phyloP scores from a whole-genome alignment of 1,284 basidiomycete genomes.

The Violaceomyces palustris region DNA sequence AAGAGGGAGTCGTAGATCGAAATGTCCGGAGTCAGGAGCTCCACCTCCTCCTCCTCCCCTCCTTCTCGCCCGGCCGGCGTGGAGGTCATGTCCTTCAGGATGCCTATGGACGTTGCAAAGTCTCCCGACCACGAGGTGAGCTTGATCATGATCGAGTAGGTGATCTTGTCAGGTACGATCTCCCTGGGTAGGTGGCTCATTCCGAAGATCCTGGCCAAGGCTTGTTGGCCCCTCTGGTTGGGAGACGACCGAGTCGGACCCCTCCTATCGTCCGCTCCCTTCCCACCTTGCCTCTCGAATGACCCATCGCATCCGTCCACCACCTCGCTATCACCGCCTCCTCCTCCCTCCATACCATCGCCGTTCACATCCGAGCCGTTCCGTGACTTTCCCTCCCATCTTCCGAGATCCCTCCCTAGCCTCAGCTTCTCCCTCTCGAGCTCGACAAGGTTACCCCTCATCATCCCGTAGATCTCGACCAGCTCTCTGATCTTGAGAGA shows the following conservation, averaged over 20 bases:
- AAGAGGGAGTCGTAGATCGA: constrained; percentile 28
- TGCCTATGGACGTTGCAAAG: constrained; percentile 16
- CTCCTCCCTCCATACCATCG: too few relatives aligned
- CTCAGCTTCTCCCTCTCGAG: constrained; percentile 8
- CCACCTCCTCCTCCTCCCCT: too few relatives aligned
- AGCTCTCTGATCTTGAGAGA: constrained; percentile 6
- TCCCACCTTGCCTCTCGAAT: too few relatives aligned
- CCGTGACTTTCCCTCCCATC: too few relatives aligned
- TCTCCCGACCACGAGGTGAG: constrained; percentile 12
- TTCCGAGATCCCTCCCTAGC: too few relatives aligned
- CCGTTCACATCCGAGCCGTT: too few relatives aligned
- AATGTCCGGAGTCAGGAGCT: too few relatives aligned
- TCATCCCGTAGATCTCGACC: constrained; percentile 14
- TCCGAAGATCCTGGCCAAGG: constrained; percentile 4
- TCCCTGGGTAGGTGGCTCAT: constrained; percentile 3
- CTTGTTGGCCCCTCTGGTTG: background rate
- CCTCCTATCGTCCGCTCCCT: too few relatives aligned
- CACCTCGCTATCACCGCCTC: too few relatives aligned
- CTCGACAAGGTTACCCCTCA: constrained; percentile 18
- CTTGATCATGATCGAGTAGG: constrained; percentile 17
- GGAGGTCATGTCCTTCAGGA: constrained; percentile 21
- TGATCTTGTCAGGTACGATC: constrained; percentile 12
- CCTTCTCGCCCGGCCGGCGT: too few relatives aligned
- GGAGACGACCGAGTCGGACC: background rate
- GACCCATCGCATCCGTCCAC: too few relatives aligned